Conservation (phyloP, 805 yeast genomes). For the Clavispora phyllophila region DNA sequence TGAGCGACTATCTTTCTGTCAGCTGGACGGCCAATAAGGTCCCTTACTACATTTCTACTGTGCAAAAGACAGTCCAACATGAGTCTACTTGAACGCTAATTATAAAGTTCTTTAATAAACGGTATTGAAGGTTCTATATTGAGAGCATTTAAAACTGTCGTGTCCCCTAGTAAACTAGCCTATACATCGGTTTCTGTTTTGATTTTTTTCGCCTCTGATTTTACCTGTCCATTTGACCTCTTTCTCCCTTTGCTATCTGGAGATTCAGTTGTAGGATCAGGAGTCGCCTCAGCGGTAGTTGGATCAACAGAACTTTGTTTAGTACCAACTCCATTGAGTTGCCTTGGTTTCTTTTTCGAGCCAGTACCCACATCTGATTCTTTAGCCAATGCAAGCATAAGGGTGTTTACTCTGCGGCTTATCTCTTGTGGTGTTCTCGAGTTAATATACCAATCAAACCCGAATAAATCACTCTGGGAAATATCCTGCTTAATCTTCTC, state of each 20-base stretch:
- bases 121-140: neutral
- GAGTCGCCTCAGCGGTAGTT: constrained; percentile 14
- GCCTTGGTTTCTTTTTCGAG: constrained; percentile 40
- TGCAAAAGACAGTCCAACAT: constrained; percentile 36
- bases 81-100: constrained; percentile 24
- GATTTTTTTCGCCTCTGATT: constrained; percentile 4
- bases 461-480: constrained; percentile 51
- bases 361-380: constrained; percentile 57
- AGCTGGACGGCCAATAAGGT: constrained; percentile 90
- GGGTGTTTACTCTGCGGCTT: constrained; percentile 63
- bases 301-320: constrained; percentile 37
- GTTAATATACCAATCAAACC: constrained; percentile 68
- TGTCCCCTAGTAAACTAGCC: neutral
- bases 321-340: constrained; percentile 19
- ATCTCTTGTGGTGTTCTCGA: constrained; percentile 71
- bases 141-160: too few species aligned
- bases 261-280: constrained; percentile 5
- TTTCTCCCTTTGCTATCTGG: constrained; percentile 1
- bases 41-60: constrained; percentile 71
- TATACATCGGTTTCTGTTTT: constrained; percentile 2
- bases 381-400: constrained; percentile 62
- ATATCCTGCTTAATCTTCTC: constrained; percentile 67
- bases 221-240: neutral
- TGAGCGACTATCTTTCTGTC: constrained; percentile 67
- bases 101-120: neutral